Base-by-base conservation (phyloP, 108 stramenopile species). In the Nannochloropsis gaditana region DNA sequence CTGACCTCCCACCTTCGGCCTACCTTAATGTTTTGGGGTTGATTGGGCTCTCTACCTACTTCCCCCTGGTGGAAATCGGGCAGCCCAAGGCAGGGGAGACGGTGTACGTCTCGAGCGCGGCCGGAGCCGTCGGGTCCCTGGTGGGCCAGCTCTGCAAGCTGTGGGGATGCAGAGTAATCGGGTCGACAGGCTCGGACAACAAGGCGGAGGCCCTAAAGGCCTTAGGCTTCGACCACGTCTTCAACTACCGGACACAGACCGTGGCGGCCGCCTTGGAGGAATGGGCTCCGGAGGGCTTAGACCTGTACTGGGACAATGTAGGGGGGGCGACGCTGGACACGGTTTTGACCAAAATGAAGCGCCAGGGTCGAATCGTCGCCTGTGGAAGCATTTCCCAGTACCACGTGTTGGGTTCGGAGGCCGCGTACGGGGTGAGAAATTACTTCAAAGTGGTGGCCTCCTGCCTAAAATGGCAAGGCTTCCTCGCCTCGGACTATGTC, bases 331-430 rank as follows among this genome's bases (percentile, higher is more conserved):
- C 44, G n/a, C 41, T 44, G 44, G 83, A 84, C 45, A 44, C 83
- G 73, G 11, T 84, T 11, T 44, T 84, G 41, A 41, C 83, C 11
- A 41, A 41, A 21, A 84, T 84, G 31, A 84, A 84, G 41, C 11
- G 31, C 45, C 44, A 44, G 11, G 83, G 43, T 15, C 44, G 83
- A 9, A 84, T 84, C 21, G 43, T 84, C 15, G 79, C 44, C 5
- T 84, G 83, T 84, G 83, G 83, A 5, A 15, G 11, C 31, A 84
- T 84, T 44, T 44, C 73, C n/a, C 83, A 84, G 79, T 84, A 84
- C 45, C 41, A 82, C 21, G 11, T 73, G 19, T 73, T 73, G 59
- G 59, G 59, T n/a, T n/a, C 59, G 59, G 59, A 73, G 6, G n/a
- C 15, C 4, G 59, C 59, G 15, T 73, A 73, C n/a, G 59, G 59